Conservation (phyloP, 1,284 basidiomycete genomes). For the Hymenochaete sp. region DNA sequence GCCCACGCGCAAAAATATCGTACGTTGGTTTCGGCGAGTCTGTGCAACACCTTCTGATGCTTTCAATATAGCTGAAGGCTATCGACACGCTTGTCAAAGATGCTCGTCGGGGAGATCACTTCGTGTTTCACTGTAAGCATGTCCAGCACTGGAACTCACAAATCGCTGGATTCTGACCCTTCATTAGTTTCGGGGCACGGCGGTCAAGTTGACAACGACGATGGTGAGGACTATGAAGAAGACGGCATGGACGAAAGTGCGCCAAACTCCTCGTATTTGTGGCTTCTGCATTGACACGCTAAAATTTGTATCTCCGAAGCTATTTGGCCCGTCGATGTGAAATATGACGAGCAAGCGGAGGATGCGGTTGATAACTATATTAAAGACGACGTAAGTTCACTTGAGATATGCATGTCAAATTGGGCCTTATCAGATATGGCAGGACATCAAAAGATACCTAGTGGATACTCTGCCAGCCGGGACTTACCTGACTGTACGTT, state of each 20-base stretch:
- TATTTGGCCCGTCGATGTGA: slow-evolving; percentile 14
- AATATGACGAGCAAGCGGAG: slow-evolving; percentile 1
- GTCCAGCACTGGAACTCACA: neutral
- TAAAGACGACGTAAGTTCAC: slow-evolving; percentile 14
- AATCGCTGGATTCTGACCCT: neutral
- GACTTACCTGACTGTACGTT: slow-evolving; percentile 15
- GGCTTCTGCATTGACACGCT: neutral
- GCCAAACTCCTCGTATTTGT: neutral
- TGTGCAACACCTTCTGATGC: neutral
- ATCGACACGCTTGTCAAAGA: slow-evolving; percentile 16
- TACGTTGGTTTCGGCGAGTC: slow-evolving; percentile 2
- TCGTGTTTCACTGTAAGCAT: slow-evolving; percentile 20
- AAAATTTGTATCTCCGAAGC: slow-evolving; percentile 2
- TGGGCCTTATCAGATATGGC: neutral
- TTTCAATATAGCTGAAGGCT: slow-evolving; percentile 11
- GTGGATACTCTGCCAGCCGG: slow-evolving; percentile 16
- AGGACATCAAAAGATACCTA: slow-evolving; percentile 15
- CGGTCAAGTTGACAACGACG: slow-evolving; percentile 10
- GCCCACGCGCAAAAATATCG: slow-evolving; percentile 18
- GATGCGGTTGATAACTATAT: slow-evolving; percentile 12
- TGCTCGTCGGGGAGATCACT: slow-evolving; percentile 17
- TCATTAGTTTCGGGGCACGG: slow-evolving; percentile 18
- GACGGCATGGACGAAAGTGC: slow-evolving; percentile 19
- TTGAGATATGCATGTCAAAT: neutral
- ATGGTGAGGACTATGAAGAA: slow-evolving; percentile 16